A percentile compares a stretch with the other conserved stretches of the same genome.
phyloP scores from a whole-genome alignment of 257 asterid species.

The Plantago elongata region DNA sequence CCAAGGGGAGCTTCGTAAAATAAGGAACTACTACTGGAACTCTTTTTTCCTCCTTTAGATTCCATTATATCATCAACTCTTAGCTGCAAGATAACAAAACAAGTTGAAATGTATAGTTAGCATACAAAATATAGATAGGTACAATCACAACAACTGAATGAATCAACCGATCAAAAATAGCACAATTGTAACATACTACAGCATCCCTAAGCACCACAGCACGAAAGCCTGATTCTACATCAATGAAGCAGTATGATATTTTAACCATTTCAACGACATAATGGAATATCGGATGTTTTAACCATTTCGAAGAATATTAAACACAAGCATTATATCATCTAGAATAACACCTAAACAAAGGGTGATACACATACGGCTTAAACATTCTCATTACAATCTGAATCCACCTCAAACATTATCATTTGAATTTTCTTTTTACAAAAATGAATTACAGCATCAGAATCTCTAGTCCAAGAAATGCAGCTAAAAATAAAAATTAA shows the following conservation, averaged over 20 bases:
- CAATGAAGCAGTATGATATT: background rate
- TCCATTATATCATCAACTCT: conserved; percentile 36
- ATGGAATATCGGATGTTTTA: no score
- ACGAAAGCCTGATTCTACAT: no score
- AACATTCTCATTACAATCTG: no score
- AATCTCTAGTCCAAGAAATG: no score
- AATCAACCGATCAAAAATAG: background rate
- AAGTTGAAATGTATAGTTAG: background rate
- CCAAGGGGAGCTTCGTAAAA: conserved; percentile 36
- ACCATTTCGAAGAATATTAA: background rate
- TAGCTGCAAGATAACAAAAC: conserved; percentile 11
- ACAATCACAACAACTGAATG: background rate
- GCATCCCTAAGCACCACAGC: no score
- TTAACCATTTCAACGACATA: background rate
- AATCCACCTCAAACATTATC: no score
- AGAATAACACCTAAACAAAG: background rate
- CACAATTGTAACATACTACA: background rate
- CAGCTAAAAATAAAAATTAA: no score
- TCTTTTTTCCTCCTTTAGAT: conserved; percentile 31
- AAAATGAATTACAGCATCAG: no score
- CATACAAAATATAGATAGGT: background rate
- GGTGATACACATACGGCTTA: no score
- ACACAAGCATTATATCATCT: background rate
- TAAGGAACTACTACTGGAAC: conserved; percentile 34
- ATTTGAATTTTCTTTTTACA: no score